phyloP scores from a whole-genome alignment of 2,329 filamentous ascomycete genomes.

The Daldinia eschscholtzii region DNA sequence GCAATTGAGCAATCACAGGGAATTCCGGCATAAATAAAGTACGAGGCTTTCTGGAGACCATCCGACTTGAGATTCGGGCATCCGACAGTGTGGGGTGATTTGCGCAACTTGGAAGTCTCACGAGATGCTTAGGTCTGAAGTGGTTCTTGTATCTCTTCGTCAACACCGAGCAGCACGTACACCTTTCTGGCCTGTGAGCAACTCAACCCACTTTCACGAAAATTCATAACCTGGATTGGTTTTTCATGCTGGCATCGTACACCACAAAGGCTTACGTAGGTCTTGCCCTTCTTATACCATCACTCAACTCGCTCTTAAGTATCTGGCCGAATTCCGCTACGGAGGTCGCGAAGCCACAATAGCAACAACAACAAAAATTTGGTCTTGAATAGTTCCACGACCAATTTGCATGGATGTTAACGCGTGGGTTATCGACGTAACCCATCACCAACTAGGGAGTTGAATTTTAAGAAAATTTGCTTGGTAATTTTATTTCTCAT shows the following conservation, averaged over 20 bases:
- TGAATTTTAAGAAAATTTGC: neutral
- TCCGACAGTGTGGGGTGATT: constrained; percentile 40
- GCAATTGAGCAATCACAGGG: constrained; percentile 48
- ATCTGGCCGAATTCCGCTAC: constrained; percentile 28
- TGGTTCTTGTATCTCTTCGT: constrained; percentile 25
- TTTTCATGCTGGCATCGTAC: constrained; percentile 23
- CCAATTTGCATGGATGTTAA: neutral
- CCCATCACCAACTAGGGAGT: neutral
- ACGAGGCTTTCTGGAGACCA: constrained; percentile 38
- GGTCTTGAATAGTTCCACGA: neutral
- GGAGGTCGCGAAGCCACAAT: constrained; percentile 5
- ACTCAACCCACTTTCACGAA: constrained; percentile 37
- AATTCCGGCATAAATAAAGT: constrained; percentile 40
- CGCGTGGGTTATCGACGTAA: neutral
- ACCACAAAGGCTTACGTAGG: constrained; percentile 28
- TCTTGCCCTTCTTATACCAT: constrained; percentile 26
- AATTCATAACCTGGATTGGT: constrained; percentile 22
- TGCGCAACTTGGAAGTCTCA: constrained; percentile 32
- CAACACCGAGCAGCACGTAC: constrained; percentile 23
- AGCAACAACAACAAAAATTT: neutral
- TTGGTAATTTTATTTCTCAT: neutral
- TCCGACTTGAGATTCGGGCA: constrained; percentile 40
- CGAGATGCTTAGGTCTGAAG: constrained; percentile 34
- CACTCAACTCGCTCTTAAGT: constrained; percentile 18
- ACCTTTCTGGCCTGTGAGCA: constrained; percentile 17